These are phyloP conservation scores for Solanum pimpinellifolium DNA, from an alignment of 257 asterid species.

Conservation along the genomic window DNA sequence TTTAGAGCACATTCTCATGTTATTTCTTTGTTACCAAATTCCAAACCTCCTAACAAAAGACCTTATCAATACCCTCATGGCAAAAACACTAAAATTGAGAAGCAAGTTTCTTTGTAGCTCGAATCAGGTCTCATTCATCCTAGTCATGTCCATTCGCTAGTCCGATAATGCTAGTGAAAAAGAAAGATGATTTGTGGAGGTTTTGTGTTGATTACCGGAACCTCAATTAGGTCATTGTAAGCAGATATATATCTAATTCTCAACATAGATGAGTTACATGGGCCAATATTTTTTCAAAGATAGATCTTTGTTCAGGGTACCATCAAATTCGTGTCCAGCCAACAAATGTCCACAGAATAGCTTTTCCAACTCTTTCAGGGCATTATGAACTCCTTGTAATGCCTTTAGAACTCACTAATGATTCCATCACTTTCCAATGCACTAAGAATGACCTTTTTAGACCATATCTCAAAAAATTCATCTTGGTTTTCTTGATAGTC, in stretches of 20 bases:
- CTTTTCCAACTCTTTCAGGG: not conserved
- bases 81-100: not conserved
- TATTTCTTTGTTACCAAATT: not conserved
- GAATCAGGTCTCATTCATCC: not conserved
- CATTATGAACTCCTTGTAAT: not conserved
- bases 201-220: not conserved
- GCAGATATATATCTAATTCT: too few relatives aligned
- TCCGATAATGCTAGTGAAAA: not conserved
- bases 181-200: not conserved
- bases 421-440: not conserved
- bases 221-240: not conserved
- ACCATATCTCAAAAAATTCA: not conserved
- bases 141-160: not conserved
- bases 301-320: not conserved
- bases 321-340: not conserved
- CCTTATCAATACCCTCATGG: not conserved
- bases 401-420: not conserved
- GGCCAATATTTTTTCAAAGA: not conserved
- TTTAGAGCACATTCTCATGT: not conserved
- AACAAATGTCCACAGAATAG: not conserved
- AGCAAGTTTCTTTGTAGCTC: too few relatives aligned
- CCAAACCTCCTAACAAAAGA: not conserved
- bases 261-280: not conserved
- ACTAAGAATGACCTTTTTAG: not conserved
- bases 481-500: not conserved